Evolutionary conservation across 2,329 filamentous ascomycete species (phyloP).

Genomic region (Colletotrichum euphorbiae): DNA sequence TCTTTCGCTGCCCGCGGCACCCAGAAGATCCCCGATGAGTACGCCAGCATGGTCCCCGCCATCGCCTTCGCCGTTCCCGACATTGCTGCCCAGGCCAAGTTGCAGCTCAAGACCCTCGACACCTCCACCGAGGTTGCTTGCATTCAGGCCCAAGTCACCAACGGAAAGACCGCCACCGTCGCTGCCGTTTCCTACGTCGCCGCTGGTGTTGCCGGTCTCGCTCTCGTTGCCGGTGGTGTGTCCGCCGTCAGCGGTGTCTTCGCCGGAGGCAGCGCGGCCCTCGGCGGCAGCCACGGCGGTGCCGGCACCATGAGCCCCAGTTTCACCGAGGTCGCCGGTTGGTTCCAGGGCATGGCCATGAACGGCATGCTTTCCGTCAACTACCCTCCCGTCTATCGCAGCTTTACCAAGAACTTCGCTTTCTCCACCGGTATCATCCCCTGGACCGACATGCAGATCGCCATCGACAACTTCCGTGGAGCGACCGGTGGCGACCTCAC

Average conservation of each 20-base stretch:
- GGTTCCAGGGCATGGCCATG: constrained; percentile 94
- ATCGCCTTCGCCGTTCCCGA: constrained; percentile 95
- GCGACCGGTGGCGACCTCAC: constrained; percentile 89
- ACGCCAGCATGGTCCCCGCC: constrained; percentile 79
- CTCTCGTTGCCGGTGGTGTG: constrained; percentile 78
- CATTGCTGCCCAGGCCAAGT: constrained; percentile 84
- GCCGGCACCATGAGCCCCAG: constrained; percentile 79
- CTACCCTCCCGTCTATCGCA: constrained; percentile 88
- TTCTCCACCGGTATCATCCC: constrained; percentile 89
- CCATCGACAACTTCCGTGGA: constrained; percentile 86
- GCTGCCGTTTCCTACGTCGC: constrained; percentile 86
- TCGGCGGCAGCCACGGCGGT: constrained; percentile 66
- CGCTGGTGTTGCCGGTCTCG: constrained; percentile 86
- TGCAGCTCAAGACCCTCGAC: constrained; percentile 76
- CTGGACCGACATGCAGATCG: constrained; percentile 82
- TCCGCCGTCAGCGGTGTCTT: constrained; percentile 74
- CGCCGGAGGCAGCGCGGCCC: constrained; percentile 62
- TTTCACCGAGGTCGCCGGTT: constrained; percentile 86
- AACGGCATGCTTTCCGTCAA: constrained; percentile 96
- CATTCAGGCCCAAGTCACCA: constrained; percentile 82
- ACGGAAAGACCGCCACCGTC: constrained; percentile 84
- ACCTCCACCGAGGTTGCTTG: constrained; percentile 72
- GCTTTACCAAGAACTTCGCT: constrained; percentile 91
- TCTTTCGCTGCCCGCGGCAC: constrained; percentile 78
- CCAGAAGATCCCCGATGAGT: constrained; percentile 78